Percentiles rank a stretch among this genome's conserved stretches.
Evolutionary conservation across 768 basidiomycete species (phyloP).

Genomic region (Cystofilobasidium macerans): DNA sequence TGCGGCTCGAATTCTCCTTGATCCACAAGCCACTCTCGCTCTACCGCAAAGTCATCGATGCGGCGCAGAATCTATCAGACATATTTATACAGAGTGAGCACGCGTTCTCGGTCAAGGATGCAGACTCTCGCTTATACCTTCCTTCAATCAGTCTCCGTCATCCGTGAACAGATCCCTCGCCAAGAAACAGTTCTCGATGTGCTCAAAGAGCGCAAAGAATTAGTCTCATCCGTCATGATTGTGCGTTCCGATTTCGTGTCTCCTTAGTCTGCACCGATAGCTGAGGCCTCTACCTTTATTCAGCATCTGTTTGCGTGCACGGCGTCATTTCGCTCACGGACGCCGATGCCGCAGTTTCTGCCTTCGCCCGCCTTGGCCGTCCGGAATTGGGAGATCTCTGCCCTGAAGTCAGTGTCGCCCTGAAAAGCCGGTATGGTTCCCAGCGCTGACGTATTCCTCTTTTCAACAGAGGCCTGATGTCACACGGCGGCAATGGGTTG

Average conservation of each 20-base stretch:
- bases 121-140: neutral
- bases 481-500: neutral
- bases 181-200: conserved; percentile 10
- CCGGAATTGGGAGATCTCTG: conserved; percentile 13
- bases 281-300: conserved; percentile 35
- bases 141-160: conserved; percentile 6
- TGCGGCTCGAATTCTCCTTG: conserved; percentile 29
- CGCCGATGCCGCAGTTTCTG: conserved; percentile 38
- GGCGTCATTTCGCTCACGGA: conserved; percentile 35
- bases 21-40: conserved; percentile 17
- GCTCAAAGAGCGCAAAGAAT: conserved; percentile 15
- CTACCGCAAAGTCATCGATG: conserved; percentile 15
- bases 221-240: conserved; percentile 3
- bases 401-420: conserved; percentile 3
- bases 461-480: conserved; percentile 3
- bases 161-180: conserved; percentile 23
- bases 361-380: conserved; percentile 34
- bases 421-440: neutral
- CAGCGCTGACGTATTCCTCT: neutral
- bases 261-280: neutral
- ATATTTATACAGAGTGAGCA: conserved; percentile 34
- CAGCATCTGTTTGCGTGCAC: conserved; percentile 36
- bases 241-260: neutral
- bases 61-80: conserved; percentile 31
- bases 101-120: no score